Evolutionary conservation across 2,329 filamentous ascomycete genomes (phyloP).

Genomic region (Tothia fuscella): DNA sequence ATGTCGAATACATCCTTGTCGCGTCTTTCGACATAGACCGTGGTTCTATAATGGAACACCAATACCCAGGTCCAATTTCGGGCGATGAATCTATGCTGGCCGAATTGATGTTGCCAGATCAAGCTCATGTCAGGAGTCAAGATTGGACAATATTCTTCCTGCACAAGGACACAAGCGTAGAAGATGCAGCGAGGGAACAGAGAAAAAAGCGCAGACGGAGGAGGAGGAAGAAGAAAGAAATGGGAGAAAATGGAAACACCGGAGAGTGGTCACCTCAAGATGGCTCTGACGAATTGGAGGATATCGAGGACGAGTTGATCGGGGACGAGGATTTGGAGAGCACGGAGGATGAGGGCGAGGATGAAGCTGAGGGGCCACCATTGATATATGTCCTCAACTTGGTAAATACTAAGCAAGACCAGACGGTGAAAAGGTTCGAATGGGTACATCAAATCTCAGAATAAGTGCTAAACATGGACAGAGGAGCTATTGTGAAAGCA

Average conservation of each 20-base stretch:
- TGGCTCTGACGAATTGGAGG: constrained; percentile 31
- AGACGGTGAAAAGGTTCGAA: constrained; percentile 59
- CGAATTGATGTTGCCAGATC: constrained; percentile 95
- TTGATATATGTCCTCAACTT: constrained; percentile 94
- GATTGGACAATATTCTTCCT: constrained; percentile 99
- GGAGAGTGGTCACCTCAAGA: constrained; percentile 33
- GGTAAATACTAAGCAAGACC: constrained; percentile 97
- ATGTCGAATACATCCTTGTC: constrained; percentile 97
- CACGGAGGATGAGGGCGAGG: constrained; percentile 31
- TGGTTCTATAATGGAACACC: constrained; percentile 95
- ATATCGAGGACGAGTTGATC: constrained; percentile 25
- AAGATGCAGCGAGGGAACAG: constrained; percentile 57
- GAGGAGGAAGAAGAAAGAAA: constrained; percentile 41
- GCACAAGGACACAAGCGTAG: constrained; percentile 82
- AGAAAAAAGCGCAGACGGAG: constrained; percentile 41
- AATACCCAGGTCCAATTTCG: constrained; percentile 88
- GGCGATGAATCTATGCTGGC: constrained; percentile 97
- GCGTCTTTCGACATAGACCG: constrained; percentile 95
- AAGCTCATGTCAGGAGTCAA: constrained; percentile 85
- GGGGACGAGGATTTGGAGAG: constrained; percentile 40
- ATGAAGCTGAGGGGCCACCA: constrained; percentile 66
- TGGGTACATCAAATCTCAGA: neutral
- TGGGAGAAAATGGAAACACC: constrained; percentile 25
- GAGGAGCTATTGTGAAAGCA: constrained; percentile 89
- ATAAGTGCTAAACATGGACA: constrained; percentile 19